A percentile compares a stretch with the other conserved stretches of the same genome.
Conservation (phyloP, 495 filamentous ascomycete species). For the Daldinia childiae region DNA sequence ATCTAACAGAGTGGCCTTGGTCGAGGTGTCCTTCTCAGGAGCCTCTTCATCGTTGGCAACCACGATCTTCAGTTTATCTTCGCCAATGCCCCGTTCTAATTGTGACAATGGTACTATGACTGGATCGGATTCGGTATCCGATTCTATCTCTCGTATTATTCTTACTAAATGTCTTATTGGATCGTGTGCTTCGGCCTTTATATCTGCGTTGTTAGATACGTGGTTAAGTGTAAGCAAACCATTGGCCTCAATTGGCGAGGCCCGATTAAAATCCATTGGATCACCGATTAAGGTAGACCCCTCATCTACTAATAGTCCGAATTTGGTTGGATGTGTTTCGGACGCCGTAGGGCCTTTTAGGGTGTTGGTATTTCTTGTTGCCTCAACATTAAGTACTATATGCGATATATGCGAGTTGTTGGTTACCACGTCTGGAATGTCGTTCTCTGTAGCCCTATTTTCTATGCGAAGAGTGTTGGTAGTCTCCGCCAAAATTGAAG, state of each 20-base stretch:
- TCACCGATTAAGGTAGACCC: conserved; percentile 32
- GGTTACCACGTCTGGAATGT: background rate
- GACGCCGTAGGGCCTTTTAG: background rate
- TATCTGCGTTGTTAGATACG: background rate
- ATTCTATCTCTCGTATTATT: conserved; percentile 5
- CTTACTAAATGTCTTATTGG: background rate
- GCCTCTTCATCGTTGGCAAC: background rate
- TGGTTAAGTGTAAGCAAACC: conserved; percentile 1
- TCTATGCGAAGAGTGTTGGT: background rate
- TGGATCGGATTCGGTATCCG: conserved; percentile 14
- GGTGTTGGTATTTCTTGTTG: background rate
- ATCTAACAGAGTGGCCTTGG: background rate
- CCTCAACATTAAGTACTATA: background rate
- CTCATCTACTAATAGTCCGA: conserved; percentile 18
- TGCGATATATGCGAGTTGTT: background rate
- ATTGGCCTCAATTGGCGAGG: background rate
- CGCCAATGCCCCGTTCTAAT: conserved; percentile 16
- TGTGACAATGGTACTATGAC: conserved; percentile 17
- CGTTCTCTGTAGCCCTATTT: background rate
- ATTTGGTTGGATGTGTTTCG: background rate
- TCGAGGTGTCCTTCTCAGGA: background rate
- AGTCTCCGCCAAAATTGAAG: background rate
- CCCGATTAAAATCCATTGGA: conserved; percentile 21
- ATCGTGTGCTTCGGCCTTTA: background rate
- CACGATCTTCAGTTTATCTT: background rate